These are phyloP conservation scores for Sarcomyxa edulis DNA, from an alignment of 768 basidiomycete genomes.

Conservation along the genomic window DNA sequence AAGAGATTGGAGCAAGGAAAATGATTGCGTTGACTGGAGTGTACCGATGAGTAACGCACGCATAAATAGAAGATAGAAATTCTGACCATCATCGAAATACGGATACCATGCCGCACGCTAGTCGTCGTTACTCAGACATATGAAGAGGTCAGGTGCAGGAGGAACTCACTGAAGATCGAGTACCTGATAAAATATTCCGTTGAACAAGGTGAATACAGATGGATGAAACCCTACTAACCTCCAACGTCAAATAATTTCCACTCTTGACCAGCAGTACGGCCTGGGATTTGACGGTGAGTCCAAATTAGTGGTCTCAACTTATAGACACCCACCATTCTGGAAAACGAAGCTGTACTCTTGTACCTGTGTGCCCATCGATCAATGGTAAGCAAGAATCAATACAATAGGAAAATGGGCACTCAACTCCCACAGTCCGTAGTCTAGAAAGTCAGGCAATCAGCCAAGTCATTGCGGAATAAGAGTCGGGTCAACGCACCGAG, in stretches of 20 bases:
- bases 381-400: no score
- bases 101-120: constrained; percentile 75
- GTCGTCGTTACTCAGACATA: constrained; percentile 6
- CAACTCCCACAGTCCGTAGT: no score
- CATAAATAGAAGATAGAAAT: constrained; percentile 1
- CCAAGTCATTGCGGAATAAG: no score
- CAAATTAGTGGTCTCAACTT: background rate
- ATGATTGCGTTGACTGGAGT: constrained; percentile 69
- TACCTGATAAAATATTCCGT: no score
- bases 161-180: constrained; percentile 54
- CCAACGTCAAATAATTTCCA: constrained; percentile 78
- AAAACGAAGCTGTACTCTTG: constrained; percentile 69
- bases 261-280: constrained; percentile 45
- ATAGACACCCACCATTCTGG: constrained; percentile 48
- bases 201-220: no score
- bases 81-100: constrained; percentile 69
- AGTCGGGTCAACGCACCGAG: no score
- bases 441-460: no score
- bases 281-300: constrained; percentile 21
- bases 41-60: background rate
- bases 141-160: constrained; percentile 8
- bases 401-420: no score
- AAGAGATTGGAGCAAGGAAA: constrained; percentile 75
- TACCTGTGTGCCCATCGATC: constrained; percentile 70
- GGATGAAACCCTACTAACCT: no score